Conservation (phyloP, 2,329 filamentous ascomycete species). For the Talaromyces sp. region DNA sequence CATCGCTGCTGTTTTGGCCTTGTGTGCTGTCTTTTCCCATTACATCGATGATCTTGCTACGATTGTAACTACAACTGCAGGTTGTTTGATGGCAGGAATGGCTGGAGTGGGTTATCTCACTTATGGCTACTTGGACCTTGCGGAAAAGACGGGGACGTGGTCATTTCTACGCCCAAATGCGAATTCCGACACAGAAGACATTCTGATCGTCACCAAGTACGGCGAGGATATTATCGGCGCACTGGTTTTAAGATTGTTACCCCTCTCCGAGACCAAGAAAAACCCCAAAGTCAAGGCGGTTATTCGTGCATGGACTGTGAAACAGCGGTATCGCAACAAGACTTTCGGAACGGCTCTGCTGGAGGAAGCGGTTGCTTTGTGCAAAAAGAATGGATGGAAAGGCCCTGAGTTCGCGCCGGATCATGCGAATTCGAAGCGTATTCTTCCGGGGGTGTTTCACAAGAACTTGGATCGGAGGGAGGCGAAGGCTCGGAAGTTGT, state of each 20-base stretch:
- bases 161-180: conserved; percentile 55
- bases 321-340: conserved; percentile 63
- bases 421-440: conserved; percentile 69
- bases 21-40: conserved; percentile 20
- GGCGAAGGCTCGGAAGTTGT: conserved; percentile 47
- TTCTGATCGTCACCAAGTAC: conserved; percentile 57
- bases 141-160: conserved; percentile 57
- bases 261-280: conserved; percentile 2
- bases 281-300: conserved; percentile 35
- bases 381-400: conserved; percentile 65
- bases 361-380: conserved; percentile 66
- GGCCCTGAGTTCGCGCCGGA: conserved; percentile 68
- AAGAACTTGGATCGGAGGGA: conserved; percentile 53
- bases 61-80: conserved; percentile 56
- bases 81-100: conserved; percentile 62
- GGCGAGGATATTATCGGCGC: conserved; percentile 68
- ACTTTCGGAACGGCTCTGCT: conserved; percentile 72
- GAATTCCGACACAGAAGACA: conserved; percentile 48
- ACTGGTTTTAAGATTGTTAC: conserved; percentile 52
- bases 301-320: conserved; percentile 80
- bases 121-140: conserved; percentile 59
- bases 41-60: conserved; percentile 51
- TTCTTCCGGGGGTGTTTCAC: conserved; percentile 64
- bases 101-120: conserved; percentile 59
- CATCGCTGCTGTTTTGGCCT: conserved; percentile 35